Conservation (phyloP, 2,329 filamentous ascomycete species). For the Fusarium fujikuroi region DNA sequence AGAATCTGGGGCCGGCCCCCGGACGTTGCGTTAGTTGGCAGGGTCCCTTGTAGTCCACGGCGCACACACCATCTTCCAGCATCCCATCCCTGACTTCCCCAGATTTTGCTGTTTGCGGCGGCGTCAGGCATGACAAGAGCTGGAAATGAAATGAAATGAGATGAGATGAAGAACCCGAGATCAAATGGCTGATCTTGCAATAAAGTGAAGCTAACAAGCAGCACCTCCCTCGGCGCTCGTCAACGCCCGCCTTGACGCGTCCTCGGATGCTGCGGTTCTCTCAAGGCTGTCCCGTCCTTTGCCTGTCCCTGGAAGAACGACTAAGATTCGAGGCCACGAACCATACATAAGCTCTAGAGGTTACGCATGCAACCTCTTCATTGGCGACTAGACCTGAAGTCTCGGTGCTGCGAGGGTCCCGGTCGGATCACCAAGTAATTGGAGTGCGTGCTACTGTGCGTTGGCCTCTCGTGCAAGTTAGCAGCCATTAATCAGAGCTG, state of each 20-base stretch:
- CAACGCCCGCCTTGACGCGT: conserved; percentile 27
- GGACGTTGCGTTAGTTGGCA: conserved; percentile 39
- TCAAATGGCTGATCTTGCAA: conserved; percentile 18
- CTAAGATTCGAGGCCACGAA: conserved; percentile 37
- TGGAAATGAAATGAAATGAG: conserved; percentile 28
- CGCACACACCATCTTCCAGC: conserved; percentile 46
- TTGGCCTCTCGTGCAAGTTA: conserved; percentile 1
- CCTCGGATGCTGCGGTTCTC: conserved; percentile 30
- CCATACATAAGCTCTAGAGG: conserved; percentile 31
- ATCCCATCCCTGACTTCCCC: conserved; percentile 49
- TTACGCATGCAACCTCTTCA: conserved; percentile 14
- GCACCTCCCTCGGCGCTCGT: conserved; percentile 12
- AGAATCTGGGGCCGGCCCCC: conserved; percentile 36
- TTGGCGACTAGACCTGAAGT: conserved; percentile 24
- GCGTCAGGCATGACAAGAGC: conserved; percentile 23
- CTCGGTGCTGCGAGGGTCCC: conserved; percentile 29
- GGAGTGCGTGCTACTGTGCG: neutral
- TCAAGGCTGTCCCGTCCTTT: conserved; percentile 15
- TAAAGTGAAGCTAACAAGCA: conserved; percentile 13
- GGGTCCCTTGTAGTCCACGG: conserved; percentile 44
- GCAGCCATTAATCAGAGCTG: conserved; percentile 29
- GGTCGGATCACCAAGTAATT: conserved; percentile 32
- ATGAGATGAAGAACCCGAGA: conserved; percentile 22
- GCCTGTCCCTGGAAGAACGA: conserved; percentile 29
- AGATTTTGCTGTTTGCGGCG: conserved; percentile 44